These are phyloP conservation scores for Cercospora brassicicola DNA, from an alignment of 2,329 filamentous ascomycete genomes.

Conservation along the genomic window DNA sequence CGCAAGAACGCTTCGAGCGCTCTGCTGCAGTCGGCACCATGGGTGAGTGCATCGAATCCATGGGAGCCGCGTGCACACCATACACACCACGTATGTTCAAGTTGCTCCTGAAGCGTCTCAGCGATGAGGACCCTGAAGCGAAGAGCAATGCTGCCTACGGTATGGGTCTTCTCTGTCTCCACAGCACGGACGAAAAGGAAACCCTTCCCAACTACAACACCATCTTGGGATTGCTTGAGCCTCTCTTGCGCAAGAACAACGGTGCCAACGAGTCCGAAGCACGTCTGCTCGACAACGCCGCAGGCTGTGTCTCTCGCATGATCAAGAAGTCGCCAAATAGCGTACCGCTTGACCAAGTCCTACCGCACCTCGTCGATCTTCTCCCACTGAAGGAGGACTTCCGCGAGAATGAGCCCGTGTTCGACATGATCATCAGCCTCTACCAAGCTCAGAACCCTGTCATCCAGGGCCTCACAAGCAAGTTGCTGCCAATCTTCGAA, in stretches of 20 bases:
- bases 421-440: slow-evolving; percentile 82
- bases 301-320: slow-evolving; percentile 87
- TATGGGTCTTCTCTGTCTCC: slow-evolving; percentile 77
- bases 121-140: slow-evolving; percentile 85
- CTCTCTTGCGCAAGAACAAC: slow-evolving; percentile 61
- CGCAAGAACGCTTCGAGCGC: slow-evolving; percentile 81
- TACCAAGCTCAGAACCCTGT: slow-evolving; percentile 71
- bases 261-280: slow-evolving; percentile 62
- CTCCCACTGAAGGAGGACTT: slow-evolving; percentile 90
- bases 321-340: slow-evolving; percentile 83
- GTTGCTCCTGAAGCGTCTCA: slow-evolving; percentile 79
- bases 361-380: slow-evolving; percentile 74
- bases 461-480: slow-evolving; percentile 67
- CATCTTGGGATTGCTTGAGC: slow-evolving; percentile 83
- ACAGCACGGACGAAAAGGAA: slow-evolving; percentile 72
- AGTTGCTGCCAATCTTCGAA: slow-evolving; percentile 70
- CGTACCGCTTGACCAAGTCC: slow-evolving; percentile 75
- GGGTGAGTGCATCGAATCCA: slow-evolving; percentile 84
- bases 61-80: slow-evolving; percentile 76
- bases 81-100: slow-evolving; percentile 76
- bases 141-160: slow-evolving; percentile 96
- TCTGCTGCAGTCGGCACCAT: slow-evolving; percentile 88
- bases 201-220: slow-evolving; percentile 72
- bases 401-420: slow-evolving; percentile 94
- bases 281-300: slow-evolving; percentile 86